These are phyloP conservation scores for Suhomyces sp. DNA, from an alignment of 805 yeast genomes.

Conservation along the genomic window DNA sequence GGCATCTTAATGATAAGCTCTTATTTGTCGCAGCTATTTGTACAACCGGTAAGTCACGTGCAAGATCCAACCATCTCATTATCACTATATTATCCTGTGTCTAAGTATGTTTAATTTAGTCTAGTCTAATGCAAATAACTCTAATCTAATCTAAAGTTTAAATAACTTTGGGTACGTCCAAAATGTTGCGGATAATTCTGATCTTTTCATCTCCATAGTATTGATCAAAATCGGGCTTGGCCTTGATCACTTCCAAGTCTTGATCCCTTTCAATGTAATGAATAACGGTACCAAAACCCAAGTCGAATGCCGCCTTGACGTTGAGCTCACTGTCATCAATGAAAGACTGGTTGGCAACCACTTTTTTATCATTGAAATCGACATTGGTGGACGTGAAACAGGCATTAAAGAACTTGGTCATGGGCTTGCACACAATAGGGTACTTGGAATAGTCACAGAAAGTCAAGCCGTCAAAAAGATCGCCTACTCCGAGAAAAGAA, in stretches of 20 bases:
- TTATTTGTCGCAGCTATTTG: neutral
- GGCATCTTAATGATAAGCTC: neutral
- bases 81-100: neutral
- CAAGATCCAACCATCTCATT: neutral
- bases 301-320: slow-evolving; percentile 64
- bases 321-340: slow-evolving; percentile 86
- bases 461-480: slow-evolving; percentile 89
- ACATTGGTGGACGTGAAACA: slow-evolving; percentile 68
- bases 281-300: slow-evolving; percentile 70
- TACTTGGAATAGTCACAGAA: slow-evolving; percentile 79
- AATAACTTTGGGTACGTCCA: slow-evolving; percentile 37
- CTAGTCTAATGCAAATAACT: neutral
- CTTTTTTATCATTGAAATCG: slow-evolving; percentile 28
- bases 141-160: neutral
- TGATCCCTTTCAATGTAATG: slow-evolving; percentile 73
- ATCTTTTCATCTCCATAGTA: slow-evolving; percentile 42
- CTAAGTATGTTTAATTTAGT: neutral
- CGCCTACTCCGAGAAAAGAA: slow-evolving; percentile 81
- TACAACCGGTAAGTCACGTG: neutral
- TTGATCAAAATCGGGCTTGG: slow-evolving; percentile 26
- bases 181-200: slow-evolving; percentile 52
- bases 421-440: slow-evolving; percentile 87
- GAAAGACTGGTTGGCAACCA: slow-evolving; percentile 54
- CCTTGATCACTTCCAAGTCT: slow-evolving; percentile 38
- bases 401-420: slow-evolving; percentile 59